These are phyloP conservation scores for Xylaria cubensis DNA, from an alignment of 495 filamentous ascomycete species.

Conservation along the genomic window DNA sequence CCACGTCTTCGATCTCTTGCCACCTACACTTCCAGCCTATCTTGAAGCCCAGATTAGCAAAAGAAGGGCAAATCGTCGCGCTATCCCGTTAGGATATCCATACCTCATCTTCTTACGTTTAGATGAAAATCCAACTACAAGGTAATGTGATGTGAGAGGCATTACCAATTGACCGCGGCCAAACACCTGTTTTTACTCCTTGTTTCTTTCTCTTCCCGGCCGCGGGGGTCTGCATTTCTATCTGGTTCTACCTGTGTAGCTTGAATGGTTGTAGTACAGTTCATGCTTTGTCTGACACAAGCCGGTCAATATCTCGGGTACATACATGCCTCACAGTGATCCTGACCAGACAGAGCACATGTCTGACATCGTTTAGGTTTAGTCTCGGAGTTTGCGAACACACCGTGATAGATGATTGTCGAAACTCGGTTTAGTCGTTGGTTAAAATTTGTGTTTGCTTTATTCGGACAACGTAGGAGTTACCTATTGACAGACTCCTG, in stretches of 20 bases:
- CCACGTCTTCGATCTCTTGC: background rate
- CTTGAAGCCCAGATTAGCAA: background rate
- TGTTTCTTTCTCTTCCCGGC: constrained; percentile 2
- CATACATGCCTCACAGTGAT: constrained; percentile 18
- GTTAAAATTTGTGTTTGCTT: background rate
- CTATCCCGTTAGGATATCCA: background rate
- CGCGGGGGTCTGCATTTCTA: constrained; percentile 20
- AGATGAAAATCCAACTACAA: background rate
- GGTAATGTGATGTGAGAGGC: background rate
- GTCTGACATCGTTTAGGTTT: constrained; percentile 19
- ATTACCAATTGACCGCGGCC: background rate
- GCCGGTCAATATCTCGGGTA: constrained; percentile 22
- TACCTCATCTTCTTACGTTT: background rate
- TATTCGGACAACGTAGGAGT: constrained; percentile 6
- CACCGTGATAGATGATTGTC: background rate
- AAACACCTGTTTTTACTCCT: background rate
- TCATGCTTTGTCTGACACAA: constrained; percentile 18
- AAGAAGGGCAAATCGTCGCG: background rate
- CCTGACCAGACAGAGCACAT: background rate
- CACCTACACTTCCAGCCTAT: background rate
- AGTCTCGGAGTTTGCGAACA: constrained; percentile 4
- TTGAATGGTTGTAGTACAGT: background rate
- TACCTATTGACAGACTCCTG: constrained; percentile 11
- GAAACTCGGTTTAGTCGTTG: background rate
- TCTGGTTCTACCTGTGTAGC: background rate